These are phyloP conservation scores for Penicillium sp. DNA, from an alignment of 2,329 filamentous ascomycete species.

Conservation along the genomic window DNA sequence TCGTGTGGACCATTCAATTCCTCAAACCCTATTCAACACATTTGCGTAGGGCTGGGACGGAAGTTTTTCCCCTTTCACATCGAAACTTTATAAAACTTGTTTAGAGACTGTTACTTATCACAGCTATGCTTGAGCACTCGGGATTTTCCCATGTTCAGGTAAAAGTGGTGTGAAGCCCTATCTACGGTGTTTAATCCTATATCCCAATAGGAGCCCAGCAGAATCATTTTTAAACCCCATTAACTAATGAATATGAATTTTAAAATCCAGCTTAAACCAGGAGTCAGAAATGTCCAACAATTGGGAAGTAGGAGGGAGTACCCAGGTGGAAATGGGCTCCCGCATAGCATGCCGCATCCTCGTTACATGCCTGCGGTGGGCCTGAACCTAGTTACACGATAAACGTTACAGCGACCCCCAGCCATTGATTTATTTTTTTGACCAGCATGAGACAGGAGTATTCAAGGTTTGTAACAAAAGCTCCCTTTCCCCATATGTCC, in stretches of 20 bases:
- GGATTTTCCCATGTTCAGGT: neutral
- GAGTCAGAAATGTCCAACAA: neutral
- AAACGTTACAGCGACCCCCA: neutral
- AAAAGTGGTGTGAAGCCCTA: neutral
- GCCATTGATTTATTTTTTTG: neutral
- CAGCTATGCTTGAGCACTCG: neutral
- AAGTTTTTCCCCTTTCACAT: too few species aligned
- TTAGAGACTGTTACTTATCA: neutral
- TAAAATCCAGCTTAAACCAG: neutral
- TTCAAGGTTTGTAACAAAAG: neutral
- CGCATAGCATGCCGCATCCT: slow-evolving; percentile 11
- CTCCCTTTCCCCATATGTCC: neutral
- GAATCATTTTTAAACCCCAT: too few species aligned
- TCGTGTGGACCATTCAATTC: neutral
- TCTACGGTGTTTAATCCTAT: neutral
- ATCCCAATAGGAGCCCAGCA: neutral
- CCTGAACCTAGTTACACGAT: slow-evolving; percentile 13
- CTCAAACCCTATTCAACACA: neutral
- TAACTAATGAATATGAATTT: neutral
- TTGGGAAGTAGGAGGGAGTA: neutral
- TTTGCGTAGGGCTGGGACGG: neutral
- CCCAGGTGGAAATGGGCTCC: neutral
- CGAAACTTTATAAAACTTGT: neutral
- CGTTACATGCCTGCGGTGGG: slow-evolving; percentile 5
- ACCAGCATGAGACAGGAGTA: neutral